A percentile compares a stretch with the other conserved stretches of the same genome.
phyloP scores from a whole-genome alignment of 129 eudicot genomes.

The Daucus carota region DH1_v3.0 NC_030383.2:40509501-40510000 shows the following conservation, averaged over 20 bases:
- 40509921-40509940: conserved; percentile 31
- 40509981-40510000: conserved; percentile 37
- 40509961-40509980: conserved; percentile 54
- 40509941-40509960: conserved; percentile 30
- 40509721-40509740: conserved; percentile 19
- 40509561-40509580: neutral
- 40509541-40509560: neutral
- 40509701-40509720: conserved; percentile 20
- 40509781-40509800: conserved; percentile 25
- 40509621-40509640: conserved; percentile 3
- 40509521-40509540: conserved; percentile 24
- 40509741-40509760: conserved; percentile 23
- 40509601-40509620: conserved; percentile 1
- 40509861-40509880: conserved; percentile 41
- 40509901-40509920: conserved; percentile 38
- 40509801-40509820: conserved; percentile 21
- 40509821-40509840: conserved; percentile 34
- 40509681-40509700: conserved; percentile 1
- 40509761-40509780: conserved; percentile 21
- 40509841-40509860: conserved; percentile 27
- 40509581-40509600: neutral
- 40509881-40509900: conserved; percentile 31
- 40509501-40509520: conserved; percentile 55
- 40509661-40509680: conserved; percentile 12
- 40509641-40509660: conserved; percentile 7